These are phyloP conservation scores for Oenanthe sinensis DNA, from an alignment of 129 eudicot species.

Conservation along the genomic window DNA sequence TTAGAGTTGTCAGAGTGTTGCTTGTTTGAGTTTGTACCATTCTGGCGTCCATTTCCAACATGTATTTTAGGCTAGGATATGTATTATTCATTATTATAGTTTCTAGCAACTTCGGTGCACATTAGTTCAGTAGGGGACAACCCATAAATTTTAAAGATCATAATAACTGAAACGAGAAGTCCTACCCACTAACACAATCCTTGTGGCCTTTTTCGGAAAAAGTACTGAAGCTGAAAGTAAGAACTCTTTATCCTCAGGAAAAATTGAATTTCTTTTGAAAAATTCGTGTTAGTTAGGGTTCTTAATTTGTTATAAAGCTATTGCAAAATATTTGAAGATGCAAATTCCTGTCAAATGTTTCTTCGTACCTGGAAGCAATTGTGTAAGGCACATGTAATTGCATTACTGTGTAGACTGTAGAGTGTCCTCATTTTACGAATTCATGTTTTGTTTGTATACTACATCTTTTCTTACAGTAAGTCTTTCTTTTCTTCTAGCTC, in stretches of 20 bases:
- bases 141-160: not conserved
- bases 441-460: not conserved
- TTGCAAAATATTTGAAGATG: not conserved
- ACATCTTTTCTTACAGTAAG: no score
- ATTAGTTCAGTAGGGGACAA: not conserved
- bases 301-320: not conserved
- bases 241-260: not conserved
- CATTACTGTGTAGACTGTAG: not conserved
- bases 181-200: not conserved
- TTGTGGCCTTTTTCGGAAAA: not conserved
- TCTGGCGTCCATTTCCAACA: not conserved
- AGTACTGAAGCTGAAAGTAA: not conserved
- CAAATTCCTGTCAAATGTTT: not conserved
- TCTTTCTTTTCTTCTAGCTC: no score
- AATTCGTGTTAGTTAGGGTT: not conserved
- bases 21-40: not conserved
- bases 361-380: not conserved
- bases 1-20: not conserved
- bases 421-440: not conserved
- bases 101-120: not conserved
- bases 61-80: not conserved
- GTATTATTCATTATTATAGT: not conserved
- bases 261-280: not conserved
- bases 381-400: not conserved
- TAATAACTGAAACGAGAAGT: not conserved